phyloP scores from a whole-genome alignment of 2,329 filamentous ascomycete species.

The Grosmannia huntii region DNA sequence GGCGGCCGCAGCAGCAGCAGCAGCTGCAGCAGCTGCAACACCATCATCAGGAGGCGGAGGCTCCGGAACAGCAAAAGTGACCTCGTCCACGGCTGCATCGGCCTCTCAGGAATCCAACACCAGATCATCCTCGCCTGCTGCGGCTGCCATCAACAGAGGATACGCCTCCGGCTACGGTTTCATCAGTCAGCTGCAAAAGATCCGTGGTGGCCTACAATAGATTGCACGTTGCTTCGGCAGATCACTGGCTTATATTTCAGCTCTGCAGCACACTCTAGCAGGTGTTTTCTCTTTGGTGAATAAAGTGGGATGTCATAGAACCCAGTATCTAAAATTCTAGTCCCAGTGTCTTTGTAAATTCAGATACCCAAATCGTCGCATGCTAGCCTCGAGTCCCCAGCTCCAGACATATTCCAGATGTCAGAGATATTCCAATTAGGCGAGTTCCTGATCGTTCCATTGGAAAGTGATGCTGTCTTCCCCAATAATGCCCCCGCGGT shows the following conservation, averaged over 20 bases:
- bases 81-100: not conserved
- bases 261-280: not conserved
- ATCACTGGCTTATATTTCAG: not conserved
- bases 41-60: not conserved
- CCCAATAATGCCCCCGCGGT: not conserved
- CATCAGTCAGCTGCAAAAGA: conserved; percentile 50
- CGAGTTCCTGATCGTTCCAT: not conserved
- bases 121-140: not conserved
- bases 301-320: not conserved
- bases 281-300: not conserved
- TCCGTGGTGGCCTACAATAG: conserved; percentile 36
- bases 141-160: conserved; percentile 19
- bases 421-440: not conserved
- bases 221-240: not conserved
- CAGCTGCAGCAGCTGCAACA: conserved; percentile 9
- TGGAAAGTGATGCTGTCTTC: not conserved
- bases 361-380: no score
- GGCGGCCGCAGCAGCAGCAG: conserved; percentile 15
- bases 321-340: not conserved
- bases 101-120: not conserved
- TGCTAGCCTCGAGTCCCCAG: no score
- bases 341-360: not conserved
- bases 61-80: not conserved
- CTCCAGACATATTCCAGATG: not conserved
- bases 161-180: conserved; percentile 42